phyloP scores from a whole-genome alignment of 2,329 filamentous ascomycete species.

The Drechslera avenae region DNA sequence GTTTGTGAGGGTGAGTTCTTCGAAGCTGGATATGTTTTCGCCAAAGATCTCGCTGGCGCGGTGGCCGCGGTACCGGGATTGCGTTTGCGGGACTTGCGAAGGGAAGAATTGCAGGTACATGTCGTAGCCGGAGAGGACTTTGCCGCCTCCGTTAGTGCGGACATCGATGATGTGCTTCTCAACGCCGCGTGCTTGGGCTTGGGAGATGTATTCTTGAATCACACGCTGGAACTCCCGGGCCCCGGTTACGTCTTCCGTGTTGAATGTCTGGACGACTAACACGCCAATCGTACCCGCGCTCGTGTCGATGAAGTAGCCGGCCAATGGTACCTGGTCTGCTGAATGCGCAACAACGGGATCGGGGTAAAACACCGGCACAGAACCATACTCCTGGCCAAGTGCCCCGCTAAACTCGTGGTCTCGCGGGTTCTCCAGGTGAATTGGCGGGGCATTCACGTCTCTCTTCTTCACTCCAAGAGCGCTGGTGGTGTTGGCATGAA shows the following conservation, averaged over 20 bases:
- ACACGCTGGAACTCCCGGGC: constrained; percentile 46
- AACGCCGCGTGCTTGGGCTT: constrained; percentile 56
- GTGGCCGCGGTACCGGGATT: constrained; percentile 55
- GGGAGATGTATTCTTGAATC: constrained; percentile 53
- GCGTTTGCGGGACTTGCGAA: constrained; percentile 49
- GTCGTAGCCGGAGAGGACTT: constrained; percentile 48
- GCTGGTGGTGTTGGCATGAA: constrained; percentile 12
- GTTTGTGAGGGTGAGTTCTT: constrained; percentile 18
- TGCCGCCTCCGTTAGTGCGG: constrained; percentile 65
- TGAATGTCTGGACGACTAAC: constrained; percentile 52
- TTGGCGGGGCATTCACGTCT: constrained; percentile 30
- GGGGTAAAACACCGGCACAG: constrained; percentile 44
- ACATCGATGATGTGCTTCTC: constrained; percentile 68
- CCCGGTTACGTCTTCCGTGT: constrained; percentile 26
- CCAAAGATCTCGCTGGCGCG: constrained; percentile 40
- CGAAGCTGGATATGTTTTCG: constrained; percentile 25
- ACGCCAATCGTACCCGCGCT: constrained; percentile 53
- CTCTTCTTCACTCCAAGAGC: constrained; percentile 32
- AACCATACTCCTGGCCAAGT: constrained; percentile 22
- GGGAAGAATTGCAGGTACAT: constrained; percentile 63
- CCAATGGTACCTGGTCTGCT: constrained; percentile 41
- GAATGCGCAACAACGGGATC: constrained; percentile 43
- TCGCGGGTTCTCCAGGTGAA: constrained; percentile 36
- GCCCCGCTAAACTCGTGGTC: constrained; percentile 34
- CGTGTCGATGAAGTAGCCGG: constrained; percentile 54